A percentile compares a stretch with the other conserved stretches of the same genome.
Conservation (phyloP, 2,329 filamentous ascomycete genomes). For the Penicillium sclerotiorum region DNA sequence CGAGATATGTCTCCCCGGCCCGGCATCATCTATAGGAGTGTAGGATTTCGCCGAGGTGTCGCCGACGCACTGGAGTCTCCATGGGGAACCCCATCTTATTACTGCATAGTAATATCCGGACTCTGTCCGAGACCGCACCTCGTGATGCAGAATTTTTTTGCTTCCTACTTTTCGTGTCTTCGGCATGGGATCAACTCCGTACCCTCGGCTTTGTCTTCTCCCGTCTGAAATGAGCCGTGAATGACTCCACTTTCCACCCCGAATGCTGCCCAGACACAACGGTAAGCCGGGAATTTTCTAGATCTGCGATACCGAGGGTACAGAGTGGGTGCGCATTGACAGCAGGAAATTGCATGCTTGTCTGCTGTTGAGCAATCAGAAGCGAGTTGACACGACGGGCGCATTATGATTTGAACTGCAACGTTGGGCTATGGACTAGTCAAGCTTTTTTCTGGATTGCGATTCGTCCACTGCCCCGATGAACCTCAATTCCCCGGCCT, state of each 20-base stretch:
- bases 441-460: constrained; percentile 12
- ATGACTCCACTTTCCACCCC: constrained; percentile 9
- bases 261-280: constrained; percentile 9
- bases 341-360: not conserved
- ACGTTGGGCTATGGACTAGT: constrained; percentile 3
- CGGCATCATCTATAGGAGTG: not conserved
- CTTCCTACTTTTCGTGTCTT: not conserved
- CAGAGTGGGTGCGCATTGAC: not conserved
- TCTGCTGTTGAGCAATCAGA: not conserved
- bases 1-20: constrained; percentile 5
- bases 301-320: constrained; percentile 9
- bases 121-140: constrained; percentile 10
- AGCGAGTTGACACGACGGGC: not conserved
- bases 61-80: constrained; percentile 20
- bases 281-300: constrained; percentile 24
- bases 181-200: not conserved
- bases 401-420: not conserved
- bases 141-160: not conserved
- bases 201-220: constrained; percentile 10
- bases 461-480: constrained; percentile 17
- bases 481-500: constrained; percentile 16
- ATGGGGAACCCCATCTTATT: constrained; percentile 15
- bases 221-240: not conserved
- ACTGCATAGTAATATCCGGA: not conserved
- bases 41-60: constrained; percentile 22